Percentiles rank a stretch among this genome's conserved stretches.
Evolutionary conservation across 2,329 filamentous ascomycete genomes (phyloP).

Genomic region (Fusarium subglutinans): DNA sequence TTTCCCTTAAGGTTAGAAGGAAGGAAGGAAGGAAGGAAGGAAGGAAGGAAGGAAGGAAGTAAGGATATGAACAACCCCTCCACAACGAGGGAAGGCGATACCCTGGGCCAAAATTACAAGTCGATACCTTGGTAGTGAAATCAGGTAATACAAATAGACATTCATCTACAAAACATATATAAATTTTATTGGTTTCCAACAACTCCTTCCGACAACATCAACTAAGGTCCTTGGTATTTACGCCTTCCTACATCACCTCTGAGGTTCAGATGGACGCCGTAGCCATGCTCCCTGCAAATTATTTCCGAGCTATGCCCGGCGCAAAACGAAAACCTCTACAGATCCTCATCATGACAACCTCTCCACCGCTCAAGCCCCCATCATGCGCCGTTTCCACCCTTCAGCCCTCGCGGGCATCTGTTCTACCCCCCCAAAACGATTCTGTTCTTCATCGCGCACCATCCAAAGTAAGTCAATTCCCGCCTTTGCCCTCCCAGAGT

Average conservation of each 20-base stretch:
- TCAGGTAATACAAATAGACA: conserved; percentile 26
- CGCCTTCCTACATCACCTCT: background rate
- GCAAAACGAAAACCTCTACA: conserved; percentile 29
- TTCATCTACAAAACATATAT: background rate
- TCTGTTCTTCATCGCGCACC: conserved; percentile 42
- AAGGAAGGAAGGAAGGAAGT: conserved; percentile 11
- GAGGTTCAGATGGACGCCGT: background rate
- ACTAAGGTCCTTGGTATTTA: no score
- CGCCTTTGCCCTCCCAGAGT: background rate
- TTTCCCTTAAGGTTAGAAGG: background rate
- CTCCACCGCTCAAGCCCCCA: background rate
- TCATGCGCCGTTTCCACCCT: conserved; percentile 26
- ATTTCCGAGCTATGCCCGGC: conserved; percentile 40
- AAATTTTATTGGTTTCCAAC: background rate
- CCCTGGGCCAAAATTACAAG: conserved; percentile 31
- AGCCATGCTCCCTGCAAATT: background rate
- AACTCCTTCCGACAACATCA: background rate
- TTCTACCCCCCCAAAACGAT: background rate
- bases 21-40: background rate
- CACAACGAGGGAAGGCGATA: conserved; percentile 42
- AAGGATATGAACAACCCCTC: conserved; percentile 32
- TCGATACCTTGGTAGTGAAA: conserved; percentile 9
- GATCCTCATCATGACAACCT: conserved; percentile 29
- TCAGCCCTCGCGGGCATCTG: background rate
- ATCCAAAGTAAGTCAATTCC: conserved; percentile 39